These are phyloP conservation scores for Glonium stellatum DNA, from an alignment of 495 filamentous ascomycete species.

Conservation along the genomic window DNA sequence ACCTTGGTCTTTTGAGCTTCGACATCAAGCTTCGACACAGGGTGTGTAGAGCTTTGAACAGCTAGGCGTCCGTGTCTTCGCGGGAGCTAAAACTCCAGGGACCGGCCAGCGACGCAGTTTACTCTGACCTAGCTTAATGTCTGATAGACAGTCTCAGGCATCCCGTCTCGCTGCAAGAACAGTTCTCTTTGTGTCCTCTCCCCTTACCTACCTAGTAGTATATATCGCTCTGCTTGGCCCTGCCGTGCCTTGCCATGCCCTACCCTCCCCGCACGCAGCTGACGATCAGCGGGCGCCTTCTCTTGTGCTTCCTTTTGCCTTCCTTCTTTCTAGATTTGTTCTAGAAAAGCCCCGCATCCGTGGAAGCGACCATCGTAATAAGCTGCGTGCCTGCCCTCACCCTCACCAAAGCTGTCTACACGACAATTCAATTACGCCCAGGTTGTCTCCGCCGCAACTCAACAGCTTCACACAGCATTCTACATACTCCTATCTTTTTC, in stretches of 20 bases:
- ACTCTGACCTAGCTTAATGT: background rate
- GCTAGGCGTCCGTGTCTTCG: constrained; percentile 10
- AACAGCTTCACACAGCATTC: background rate
- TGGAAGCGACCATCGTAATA: background rate
- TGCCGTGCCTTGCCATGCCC: too few species aligned
- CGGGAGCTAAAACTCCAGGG: constrained; percentile 11
- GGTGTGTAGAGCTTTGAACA: constrained; percentile 8
- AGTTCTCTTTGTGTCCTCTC: background rate
- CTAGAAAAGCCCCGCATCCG: constrained; percentile 4
- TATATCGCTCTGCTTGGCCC: background rate
- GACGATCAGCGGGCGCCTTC: background rate
- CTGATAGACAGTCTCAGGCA: background rate
- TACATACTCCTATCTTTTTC: constrained; percentile 1
- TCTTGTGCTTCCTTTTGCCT: background rate
- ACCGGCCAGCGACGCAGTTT: background rate
- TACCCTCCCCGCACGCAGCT: background rate
- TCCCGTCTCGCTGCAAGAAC: background rate
- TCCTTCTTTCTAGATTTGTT: constrained; percentile 6
- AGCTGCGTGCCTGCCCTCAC: background rate
- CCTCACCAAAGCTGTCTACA: background rate
- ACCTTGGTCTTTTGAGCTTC: background rate
- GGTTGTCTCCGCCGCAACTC: background rate
- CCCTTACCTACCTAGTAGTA: background rate
- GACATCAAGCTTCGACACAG: background rate
- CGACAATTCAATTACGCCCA: background rate